Evolutionary conservation across 1,139 yeast genomes (phyloP).

Genomic region (Hanseniaspora sp.): DNA sequence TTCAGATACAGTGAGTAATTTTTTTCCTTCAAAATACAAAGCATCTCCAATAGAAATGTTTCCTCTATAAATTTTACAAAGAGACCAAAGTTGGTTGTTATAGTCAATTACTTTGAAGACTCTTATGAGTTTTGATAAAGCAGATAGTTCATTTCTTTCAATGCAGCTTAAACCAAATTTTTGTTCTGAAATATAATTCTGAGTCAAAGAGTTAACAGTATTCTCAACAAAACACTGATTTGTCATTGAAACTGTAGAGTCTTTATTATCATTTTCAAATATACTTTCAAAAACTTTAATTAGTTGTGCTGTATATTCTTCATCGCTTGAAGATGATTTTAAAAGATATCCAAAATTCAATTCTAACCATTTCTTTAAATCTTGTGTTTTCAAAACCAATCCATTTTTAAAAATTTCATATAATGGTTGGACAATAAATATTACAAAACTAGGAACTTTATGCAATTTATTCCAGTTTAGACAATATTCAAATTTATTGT

Average conservation of each 20-base stretch:
- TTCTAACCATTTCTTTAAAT: slow-evolving; percentile 36
- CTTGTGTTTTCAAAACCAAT: slow-evolving; percentile 43
- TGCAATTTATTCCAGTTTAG: slow-evolving; percentile 22
- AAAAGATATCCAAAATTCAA: slow-evolving; percentile 36
- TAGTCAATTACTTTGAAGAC: slow-evolving; percentile 50
- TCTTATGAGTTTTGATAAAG: slow-evolving; percentile 29
- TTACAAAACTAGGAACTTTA: slow-evolving; percentile 41
- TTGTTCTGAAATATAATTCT: not conserved
- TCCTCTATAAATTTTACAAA: slow-evolving; percentile 58
- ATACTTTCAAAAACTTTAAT: slow-evolving; percentile 43
- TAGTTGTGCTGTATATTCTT: slow-evolving; percentile 50
- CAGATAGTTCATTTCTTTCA: slow-evolving; percentile 35
- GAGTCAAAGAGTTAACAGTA: not conserved
- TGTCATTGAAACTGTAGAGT: not conserved
- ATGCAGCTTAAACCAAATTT: slow-evolving; percentile 22
- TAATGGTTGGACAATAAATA: slow-evolving; percentile 64
- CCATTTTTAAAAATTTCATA: slow-evolving; percentile 63
- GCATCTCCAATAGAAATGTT: slow-evolving; percentile 29
- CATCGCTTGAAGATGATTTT: slow-evolving; percentile 30
- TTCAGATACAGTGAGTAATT: slow-evolving; percentile 31
- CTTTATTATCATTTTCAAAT: slow-evolving; percentile 35
- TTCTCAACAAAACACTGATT: slow-evolving; percentile 7
- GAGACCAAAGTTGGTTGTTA: slow-evolving; percentile 32
- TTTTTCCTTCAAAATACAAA: not conserved
- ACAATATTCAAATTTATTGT: slow-evolving; percentile 35